A percentile compares a stretch with the other conserved stretches of the same genome.
Conservation (phyloP, 495 filamentous ascomycete genomes). For the Sordaria brevicollis region DNA sequence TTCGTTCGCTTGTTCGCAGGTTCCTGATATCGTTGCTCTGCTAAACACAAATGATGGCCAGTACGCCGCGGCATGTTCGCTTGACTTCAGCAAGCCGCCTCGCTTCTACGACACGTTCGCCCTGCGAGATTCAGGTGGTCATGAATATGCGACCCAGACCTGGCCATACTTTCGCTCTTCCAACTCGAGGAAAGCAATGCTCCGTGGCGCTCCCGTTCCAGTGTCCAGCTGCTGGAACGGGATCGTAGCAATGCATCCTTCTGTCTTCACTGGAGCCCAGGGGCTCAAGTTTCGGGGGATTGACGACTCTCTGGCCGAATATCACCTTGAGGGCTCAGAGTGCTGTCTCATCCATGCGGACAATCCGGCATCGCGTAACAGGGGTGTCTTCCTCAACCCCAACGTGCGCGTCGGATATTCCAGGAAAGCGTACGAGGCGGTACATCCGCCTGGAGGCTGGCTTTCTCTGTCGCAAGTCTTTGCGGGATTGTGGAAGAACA, state of each 20-base stretch:
- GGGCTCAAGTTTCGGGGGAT: conserved; percentile 56
- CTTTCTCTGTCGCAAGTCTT: conserved; percentile 14
- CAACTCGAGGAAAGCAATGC: conserved; percentile 48
- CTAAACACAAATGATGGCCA: conserved; percentile 59
- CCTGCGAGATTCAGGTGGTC: conserved; percentile 57
- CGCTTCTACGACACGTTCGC: conserved; percentile 79
- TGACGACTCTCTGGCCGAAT: conserved; percentile 52
- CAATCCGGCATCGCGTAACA: conserved; percentile 38
- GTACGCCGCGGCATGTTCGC: conserved; percentile 72
- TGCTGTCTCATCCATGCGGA: conserved; percentile 79
- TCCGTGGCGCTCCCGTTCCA: conserved; percentile 46
- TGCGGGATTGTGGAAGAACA: conserved; percentile 39
- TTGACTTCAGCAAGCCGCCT: conserved; percentile 64
- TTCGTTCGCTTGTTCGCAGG: conserved; percentile 6
- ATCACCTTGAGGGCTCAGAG: conserved; percentile 69
- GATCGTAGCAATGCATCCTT: conserved; percentile 39
- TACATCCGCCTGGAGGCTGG: conserved; percentile 23
- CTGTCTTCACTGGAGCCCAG: conserved; percentile 13
- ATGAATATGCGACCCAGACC: conserved; percentile 49
- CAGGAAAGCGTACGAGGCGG: conserved; percentile 41
- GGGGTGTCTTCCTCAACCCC: conserved; percentile 70
- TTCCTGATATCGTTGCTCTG: conserved; percentile 52
- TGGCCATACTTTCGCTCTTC: conserved; percentile 71
- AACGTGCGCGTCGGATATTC: conserved; percentile 67
- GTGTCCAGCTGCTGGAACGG: conserved; percentile 82